Percentiles rank a stretch among this genome's conserved stretches.
These are phyloP conservation scores for Lasiosphaeris hirsuta DNA, from an alignment of 495 filamentous ascomycete genomes.

Conservation along the genomic window DNA sequence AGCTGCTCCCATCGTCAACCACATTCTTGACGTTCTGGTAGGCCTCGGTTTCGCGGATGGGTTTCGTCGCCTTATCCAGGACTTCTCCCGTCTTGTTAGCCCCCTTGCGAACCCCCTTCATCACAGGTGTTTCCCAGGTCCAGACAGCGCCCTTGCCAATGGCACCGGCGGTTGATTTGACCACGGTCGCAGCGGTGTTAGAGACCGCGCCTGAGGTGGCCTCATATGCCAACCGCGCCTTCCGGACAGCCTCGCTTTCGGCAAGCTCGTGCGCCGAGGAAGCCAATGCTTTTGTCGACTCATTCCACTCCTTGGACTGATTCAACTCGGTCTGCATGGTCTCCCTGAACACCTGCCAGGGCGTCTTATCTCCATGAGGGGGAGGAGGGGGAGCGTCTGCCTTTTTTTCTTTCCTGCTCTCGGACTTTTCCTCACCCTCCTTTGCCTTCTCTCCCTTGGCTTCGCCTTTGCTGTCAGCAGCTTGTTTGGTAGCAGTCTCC, in stretches of 20 bases:
- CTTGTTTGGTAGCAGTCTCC: constrained; percentile 39
- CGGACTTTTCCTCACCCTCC: constrained; percentile 45
- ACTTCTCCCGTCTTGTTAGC: constrained; percentile 80
- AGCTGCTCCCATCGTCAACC: constrained; percentile 95
- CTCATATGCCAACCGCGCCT: constrained; percentile 80
- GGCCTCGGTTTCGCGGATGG: constrained; percentile 88
- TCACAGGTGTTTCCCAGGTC: constrained; percentile 94
- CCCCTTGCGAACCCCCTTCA: constrained; percentile 86
- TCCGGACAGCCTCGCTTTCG: constrained; percentile 89
- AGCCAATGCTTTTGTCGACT: constrained; percentile 91
- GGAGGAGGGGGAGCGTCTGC: constrained; percentile 85
- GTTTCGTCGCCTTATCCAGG: constrained; percentile 88
- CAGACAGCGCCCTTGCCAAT: constrained; percentile 87
- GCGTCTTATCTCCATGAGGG: constrained; percentile 94
- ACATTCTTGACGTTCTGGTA: constrained; percentile 93
- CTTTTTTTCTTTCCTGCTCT: constrained; percentile 56
- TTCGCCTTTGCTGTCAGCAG: constrained; percentile 42
- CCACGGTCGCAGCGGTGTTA: constrained; percentile 66
- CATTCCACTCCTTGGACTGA: constrained; percentile 98
- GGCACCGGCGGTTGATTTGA: constrained; percentile 80
- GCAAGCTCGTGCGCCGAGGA: constrained; percentile 83
- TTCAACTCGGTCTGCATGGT: constrained; percentile 91
- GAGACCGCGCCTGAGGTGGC: constrained; percentile 73
- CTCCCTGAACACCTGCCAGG: constrained; percentile 97
- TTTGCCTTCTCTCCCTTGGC: constrained; percentile 45